Percentiles rank a stretch among this genome's conserved stretches.
Conservation (phyloP, 495 filamentous ascomycete genomes). For the Neurospora africana region DNA sequence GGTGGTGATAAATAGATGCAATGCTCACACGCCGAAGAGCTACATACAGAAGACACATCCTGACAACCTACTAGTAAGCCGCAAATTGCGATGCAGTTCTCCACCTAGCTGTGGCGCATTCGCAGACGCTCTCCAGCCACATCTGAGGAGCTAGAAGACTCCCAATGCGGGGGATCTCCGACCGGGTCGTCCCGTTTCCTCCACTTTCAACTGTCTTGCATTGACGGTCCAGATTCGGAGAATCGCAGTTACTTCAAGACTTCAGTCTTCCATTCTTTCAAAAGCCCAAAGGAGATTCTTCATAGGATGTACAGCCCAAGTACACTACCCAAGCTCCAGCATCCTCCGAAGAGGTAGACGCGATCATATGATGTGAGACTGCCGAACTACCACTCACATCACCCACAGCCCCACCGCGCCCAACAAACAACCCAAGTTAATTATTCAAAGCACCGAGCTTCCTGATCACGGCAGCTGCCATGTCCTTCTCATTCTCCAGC, state of each 20-base stretch:
- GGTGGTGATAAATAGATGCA: too few species aligned
- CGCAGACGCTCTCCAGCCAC: not conserved
- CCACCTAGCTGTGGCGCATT: not conserved
- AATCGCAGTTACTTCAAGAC: not conserved
- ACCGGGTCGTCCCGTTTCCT: not conserved
- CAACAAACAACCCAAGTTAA: not conserved
- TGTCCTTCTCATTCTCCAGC: slow-evolving; percentile 22
- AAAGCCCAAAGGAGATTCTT: not conserved
- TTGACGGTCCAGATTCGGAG: not conserved
- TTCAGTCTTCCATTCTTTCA: not conserved
- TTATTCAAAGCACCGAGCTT: slow-evolving; percentile 10
- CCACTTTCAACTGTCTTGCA: too few species aligned
- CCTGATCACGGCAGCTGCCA: slow-evolving; percentile 15
- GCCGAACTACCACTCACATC: not conserved
- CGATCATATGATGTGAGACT: not conserved
- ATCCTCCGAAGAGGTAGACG: not conserved
- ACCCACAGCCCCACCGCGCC: not conserved
- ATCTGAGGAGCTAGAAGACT: not conserved
- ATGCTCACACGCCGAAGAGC: too few species aligned
- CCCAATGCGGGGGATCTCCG: not conserved
- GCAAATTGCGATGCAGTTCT: not conserved
- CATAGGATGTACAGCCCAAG: not conserved
- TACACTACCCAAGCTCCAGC: not conserved
- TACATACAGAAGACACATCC: not conserved
- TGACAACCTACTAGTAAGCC: not conserved